Base-by-base conservation (phyloP, 1,139 yeast species). In the Geotrichum klebahnii region DNA sequence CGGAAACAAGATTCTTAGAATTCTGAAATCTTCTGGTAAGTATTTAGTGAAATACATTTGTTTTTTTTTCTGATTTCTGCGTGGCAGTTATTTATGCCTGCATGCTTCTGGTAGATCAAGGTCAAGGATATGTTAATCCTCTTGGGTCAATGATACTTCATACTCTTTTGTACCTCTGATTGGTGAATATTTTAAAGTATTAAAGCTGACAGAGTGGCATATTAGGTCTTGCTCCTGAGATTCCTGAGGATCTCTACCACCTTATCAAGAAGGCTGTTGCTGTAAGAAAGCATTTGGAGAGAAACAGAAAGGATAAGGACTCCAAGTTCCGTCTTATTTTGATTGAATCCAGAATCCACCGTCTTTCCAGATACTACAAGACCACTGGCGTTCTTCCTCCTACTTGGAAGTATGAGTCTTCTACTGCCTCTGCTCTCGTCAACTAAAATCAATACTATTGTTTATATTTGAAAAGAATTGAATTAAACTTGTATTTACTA, bases 361-460 rank as follows among this genome's bases (percentile, higher is more conserved):
- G 98, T 85, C 87, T 92, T 76, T 96, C 98, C 68, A 88, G 98
- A 82, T 92, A 92, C 94, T 92, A 92, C 96, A 90, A 96, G 88
- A 87, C 96, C 69, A 95, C 88, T 69, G 81, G 95, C 73, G 97
- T 92, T 71, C 84, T 92, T 74, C 97, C 98, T 70, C 97, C 98
- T 75, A 89, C 86, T 90, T 92, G 97, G 97, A 92, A 92, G 82
- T 92, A 85, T 95, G 98, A 92, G 81, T 90, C 98, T 66, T 95
- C 98, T 74, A 92, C 98, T 73, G 98, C 98, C 73, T 92, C 98
- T 72, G 95, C 98, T 77, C 84, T 92, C 79, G 98, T 92, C 73
- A 90, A 90, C 84, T 90, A 88, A 40, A 47, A 44, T 28, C 35
- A 17, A 33, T 45, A 28, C 22, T 33, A 26, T 24, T 39, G 33